phyloP scores from a whole-genome alignment of 331 rosid genomes.

The Pyracantha coccinea region DNA sequence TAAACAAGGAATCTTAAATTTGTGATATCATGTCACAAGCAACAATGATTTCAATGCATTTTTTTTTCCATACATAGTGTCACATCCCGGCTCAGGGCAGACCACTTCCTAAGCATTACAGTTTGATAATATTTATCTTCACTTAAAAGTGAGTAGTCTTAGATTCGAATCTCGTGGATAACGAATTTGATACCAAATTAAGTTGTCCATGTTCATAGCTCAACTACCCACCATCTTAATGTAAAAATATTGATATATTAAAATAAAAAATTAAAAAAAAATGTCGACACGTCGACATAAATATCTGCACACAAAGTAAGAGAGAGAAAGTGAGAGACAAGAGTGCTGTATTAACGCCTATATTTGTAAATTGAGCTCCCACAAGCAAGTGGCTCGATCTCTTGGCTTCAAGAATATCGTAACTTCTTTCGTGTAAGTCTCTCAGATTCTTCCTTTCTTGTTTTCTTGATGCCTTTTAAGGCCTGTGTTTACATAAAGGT shows the following conservation, averaged over 20 bases:
- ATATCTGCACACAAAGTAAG: slow-evolving; percentile 1
- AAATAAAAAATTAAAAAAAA: too few relatives aligned
- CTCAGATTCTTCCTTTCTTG: slow-evolving; percentile 10
- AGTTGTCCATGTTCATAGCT: accelerated
- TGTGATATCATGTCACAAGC: too few relatives aligned
- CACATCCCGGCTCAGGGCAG: too few relatives aligned
- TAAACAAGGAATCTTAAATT: too few relatives aligned
- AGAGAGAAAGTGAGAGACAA: neutral
- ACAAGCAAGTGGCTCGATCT: slow-evolving; percentile 48
- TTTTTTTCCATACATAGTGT: neutral
- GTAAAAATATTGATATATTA: too few relatives aligned
- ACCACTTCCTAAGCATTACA: too few relatives aligned
- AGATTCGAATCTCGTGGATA: too few relatives aligned
- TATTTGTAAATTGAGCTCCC: slow-evolving; percentile 13
- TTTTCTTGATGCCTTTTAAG: slow-evolving; percentile 14
- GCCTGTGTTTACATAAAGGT: slow-evolving; percentile 26
- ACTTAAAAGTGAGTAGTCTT: too few relatives aligned
- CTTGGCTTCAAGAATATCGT: slow-evolving; percentile 55
- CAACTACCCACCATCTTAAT: too few relatives aligned
- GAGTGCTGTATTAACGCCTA: neutral
- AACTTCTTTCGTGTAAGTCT: slow-evolving; percentile 65
- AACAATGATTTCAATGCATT: too few relatives aligned
- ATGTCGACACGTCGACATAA: neutral
- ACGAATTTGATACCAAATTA: too few relatives aligned
- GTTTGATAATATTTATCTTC: accelerated